Base-by-base conservation (phyloP, 169 alveolate species). In the Plasmodium relictum region DNA sequence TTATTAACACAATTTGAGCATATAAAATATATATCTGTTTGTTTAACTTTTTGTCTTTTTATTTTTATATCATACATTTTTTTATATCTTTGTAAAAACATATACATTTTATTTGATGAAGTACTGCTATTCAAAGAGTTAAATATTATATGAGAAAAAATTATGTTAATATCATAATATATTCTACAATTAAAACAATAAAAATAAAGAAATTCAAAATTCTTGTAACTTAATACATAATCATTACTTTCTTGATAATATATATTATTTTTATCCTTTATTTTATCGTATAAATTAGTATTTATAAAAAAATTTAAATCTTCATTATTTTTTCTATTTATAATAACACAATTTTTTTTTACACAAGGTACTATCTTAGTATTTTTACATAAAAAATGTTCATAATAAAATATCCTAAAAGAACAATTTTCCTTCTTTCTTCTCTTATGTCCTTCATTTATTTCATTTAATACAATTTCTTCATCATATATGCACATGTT, bases 41-140 rank as follows among this genome's bases (percentile, higher is more conserved):
- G 89, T 16, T 76, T 76, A 26, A 63, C 42, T 54, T 68, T 76
- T 76, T 76, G 89, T 73, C 88, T 73, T 73, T 73, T 73, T 59
- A 73, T 73, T 62, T 37, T 58, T 58, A 73, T 45, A 18, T 73
- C 72, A 61, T 58, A 73, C 24, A 45, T 6, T 73, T 73, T 50
- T 73, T 58, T 73, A 45, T 73, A 73, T 44, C 58, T 61, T 18
- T 39, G 48, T 1, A 76, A 6, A 18, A 62, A 76, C 26, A 31
- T 22, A 37, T 37, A 9, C 48, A 63, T 48, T 44, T 76, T 48
- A 5, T 54, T 54, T 18, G 63, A 54, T 18, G 16, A 14, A 12
- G 10, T 54, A 14, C 2, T 18, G 63, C 14, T 10, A 54, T 54
- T 24, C 9, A 54, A 8, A 54, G 22, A 18, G 63, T 54, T 54